Percentiles rank a stretch among this genome's conserved stretches.
phyloP scores from a whole-genome alignment of 495 filamentous ascomycete species.

The Talaromyces wortmannii region DNA sequence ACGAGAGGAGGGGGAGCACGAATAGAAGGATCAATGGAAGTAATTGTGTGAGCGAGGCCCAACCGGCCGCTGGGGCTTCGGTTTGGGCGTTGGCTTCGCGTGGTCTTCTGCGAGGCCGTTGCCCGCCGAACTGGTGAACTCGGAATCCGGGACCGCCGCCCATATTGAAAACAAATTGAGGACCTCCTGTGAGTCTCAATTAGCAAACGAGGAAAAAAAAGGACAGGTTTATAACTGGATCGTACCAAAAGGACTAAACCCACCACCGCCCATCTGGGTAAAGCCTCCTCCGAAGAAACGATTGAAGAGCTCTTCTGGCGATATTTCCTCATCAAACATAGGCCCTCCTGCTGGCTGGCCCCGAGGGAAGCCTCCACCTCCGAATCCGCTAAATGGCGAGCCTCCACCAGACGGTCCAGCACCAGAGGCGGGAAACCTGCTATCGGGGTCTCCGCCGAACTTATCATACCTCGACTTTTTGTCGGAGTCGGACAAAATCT shows the following conservation, averaged over 20 bases:
- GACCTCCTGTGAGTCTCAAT: conserved; percentile 57
- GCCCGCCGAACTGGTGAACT: conserved; percentile 81
- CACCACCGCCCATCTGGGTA: conserved; percentile 27
- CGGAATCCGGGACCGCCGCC: conserved; percentile 75
- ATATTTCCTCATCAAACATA: conserved; percentile 86
- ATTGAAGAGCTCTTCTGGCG: conserved; percentile 92
- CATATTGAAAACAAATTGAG: conserved; percentile 87
- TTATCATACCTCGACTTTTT: conserved; percentile 83
- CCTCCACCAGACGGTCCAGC: conserved; percentile 25
- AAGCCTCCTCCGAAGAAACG: conserved; percentile 77
- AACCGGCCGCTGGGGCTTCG: conserved; percentile 38
- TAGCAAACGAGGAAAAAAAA: neutral
- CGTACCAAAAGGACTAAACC: conserved; percentile 52
- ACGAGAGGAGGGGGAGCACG: conserved; percentile 77
- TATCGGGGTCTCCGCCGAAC: conserved; percentile 88
- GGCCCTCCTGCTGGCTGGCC: conserved; percentile 37
- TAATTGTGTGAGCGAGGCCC: conserved; percentile 51
- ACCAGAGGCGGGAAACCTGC: conserved; percentile 59
- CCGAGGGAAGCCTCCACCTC: conserved; percentile 48
- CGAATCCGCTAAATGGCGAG: conserved; percentile 72
- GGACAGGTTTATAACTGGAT: too few species aligned
- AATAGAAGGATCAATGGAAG: conserved; percentile 86
- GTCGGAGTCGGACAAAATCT: conserved; percentile 85
- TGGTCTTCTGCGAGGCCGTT: conserved; percentile 59
- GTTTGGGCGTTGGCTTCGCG: conserved; percentile 51